Percentiles rank a stretch among this genome's conserved stretches.
Conservation (phyloP, 2,329 filamentous ascomycete genomes). For the Biscogniauxia mediterranea region DNA sequence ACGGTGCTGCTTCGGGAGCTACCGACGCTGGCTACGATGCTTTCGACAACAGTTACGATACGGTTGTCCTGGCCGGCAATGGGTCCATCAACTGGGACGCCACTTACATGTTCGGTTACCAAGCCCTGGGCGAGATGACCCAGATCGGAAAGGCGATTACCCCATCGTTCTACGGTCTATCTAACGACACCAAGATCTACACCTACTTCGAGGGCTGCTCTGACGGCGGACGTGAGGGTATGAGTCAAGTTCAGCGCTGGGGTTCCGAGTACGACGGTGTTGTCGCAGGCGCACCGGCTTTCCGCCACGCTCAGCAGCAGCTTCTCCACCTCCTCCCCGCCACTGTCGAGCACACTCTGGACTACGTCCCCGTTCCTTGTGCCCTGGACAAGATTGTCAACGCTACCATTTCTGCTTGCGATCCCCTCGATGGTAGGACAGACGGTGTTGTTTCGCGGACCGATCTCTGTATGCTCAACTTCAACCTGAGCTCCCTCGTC, state of each 20-base stretch:
- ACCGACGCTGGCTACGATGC: conserved; percentile 45
- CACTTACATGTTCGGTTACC: conserved; percentile 50
- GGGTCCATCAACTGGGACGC: conserved; percentile 51
- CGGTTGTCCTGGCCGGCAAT: conserved; percentile 44
- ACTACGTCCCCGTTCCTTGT: conserved; percentile 43
- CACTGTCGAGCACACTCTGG: conserved; percentile 38
- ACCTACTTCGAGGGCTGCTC: conserved; percentile 53
- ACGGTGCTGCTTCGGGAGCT: conserved; percentile 40
- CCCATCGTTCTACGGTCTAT: conserved; percentile 36
- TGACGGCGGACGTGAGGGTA: conserved; percentile 49
- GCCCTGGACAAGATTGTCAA: conserved; percentile 52
- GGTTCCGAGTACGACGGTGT: conserved; percentile 43
- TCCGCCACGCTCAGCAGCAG: conserved; percentile 43
- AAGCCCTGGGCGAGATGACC: conserved; percentile 51
- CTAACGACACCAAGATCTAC: conserved; percentile 36
- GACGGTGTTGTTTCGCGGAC: conserved; percentile 50
- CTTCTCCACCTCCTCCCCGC: conserved; percentile 39
- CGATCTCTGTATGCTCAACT: conserved; percentile 35
- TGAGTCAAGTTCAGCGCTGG: conserved; percentile 42
- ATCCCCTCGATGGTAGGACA: conserved; percentile 51
- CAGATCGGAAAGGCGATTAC: conserved; percentile 44
- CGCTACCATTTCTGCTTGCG: conserved; percentile 52
- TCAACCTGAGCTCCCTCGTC: conserved; percentile 33
- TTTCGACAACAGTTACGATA: conserved; percentile 37
- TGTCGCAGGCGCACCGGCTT: conserved; percentile 45